Evolutionary conservation across 257 asterid genomes (phyloP).

Genomic region (Cruciata laevipes): DNA sequence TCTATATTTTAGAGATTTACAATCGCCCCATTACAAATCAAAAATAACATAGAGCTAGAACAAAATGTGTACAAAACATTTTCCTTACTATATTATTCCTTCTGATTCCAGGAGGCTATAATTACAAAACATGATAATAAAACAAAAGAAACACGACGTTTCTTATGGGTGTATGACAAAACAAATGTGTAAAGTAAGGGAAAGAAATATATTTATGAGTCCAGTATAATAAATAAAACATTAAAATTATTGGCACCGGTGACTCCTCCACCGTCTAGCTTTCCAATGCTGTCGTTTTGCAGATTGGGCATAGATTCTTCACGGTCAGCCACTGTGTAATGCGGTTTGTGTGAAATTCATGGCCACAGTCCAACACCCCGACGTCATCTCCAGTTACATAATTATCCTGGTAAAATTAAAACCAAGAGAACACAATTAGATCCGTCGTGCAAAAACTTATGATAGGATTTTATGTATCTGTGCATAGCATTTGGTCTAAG

Average conservation of each 20-base stretch:
- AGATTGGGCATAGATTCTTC: slow-evolving; percentile 86
- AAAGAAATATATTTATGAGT: background rate
- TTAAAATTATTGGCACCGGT: background rate
- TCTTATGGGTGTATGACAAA: slow-evolving; percentile 4
- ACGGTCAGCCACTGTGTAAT: slow-evolving; percentile 72
- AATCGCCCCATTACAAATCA: too few relatives aligned
- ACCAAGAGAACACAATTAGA: background rate
- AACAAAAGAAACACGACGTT: background rate
- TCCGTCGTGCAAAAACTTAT: too few relatives aligned
- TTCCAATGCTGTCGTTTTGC: slow-evolving; percentile 65
- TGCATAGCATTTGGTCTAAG: too few relatives aligned
- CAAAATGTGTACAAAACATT: background rate
- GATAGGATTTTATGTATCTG: too few relatives aligned
- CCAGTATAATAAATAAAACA: background rate
- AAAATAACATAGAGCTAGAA: too few relatives aligned
- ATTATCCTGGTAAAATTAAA: slow-evolving; percentile 45
- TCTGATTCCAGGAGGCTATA: background rate
- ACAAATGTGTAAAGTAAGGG: slow-evolving; percentile 10
- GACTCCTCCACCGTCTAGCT: slow-evolving; percentile 16
- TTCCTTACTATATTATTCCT: slow-evolving; percentile 3
- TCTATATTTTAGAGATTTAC: too few relatives aligned
- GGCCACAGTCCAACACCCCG: slow-evolving; percentile 70
- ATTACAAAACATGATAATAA: background rate
- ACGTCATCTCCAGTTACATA: slow-evolving; percentile 51
- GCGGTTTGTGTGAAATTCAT: slow-evolving; percentile 71